These are phyloP conservation scores for Kernera saxatilis DNA, from an alignment of 345 rosid species.

Conservation along the genomic window DNA sequence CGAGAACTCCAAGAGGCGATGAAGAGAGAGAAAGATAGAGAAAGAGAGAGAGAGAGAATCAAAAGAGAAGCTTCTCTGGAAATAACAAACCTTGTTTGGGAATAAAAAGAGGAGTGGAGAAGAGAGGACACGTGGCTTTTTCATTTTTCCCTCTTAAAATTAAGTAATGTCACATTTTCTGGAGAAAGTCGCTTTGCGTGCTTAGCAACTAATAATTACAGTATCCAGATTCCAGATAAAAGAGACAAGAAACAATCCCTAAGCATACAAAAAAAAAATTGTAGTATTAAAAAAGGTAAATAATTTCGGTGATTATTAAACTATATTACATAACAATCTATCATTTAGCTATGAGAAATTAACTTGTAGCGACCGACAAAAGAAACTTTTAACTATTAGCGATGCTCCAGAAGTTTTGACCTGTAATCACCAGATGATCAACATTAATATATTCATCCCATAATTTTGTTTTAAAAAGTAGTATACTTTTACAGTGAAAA, in stretches of 20 bases:
- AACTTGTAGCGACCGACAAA: conserved; percentile 24
- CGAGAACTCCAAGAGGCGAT: conserved; percentile 14
- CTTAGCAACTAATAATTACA: conserved; percentile 15
- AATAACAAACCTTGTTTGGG: conserved; percentile 1
- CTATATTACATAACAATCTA: conserved; percentile 15
- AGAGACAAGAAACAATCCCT: neutral
- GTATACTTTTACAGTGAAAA: neutral
- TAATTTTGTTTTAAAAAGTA: neutral
- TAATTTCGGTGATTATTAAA: conserved; percentile 15
- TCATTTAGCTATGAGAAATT: neutral
- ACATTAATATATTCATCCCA: neutral
- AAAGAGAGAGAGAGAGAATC: neutral
- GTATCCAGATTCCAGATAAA: too few species aligned
- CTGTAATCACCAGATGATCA: conserved; percentile 23
- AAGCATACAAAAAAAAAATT: neutral
- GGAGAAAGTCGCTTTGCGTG: conserved; percentile 12
- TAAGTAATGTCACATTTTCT: conserved; percentile 9
- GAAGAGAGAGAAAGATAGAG: neutral
- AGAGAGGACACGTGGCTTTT: conserved; percentile 25
- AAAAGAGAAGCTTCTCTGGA: conserved; percentile 31
- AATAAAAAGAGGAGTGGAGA: conserved; percentile 5
- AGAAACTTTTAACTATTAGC: conserved; percentile 19
- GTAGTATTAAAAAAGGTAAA: neutral
- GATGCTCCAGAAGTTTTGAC: conserved; percentile 31
- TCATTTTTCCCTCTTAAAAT: neutral